These are phyloP conservation scores for Fusarium sp. DNA, from an alignment of 2,329 filamentous ascomycete species.

Conservation along the genomic window DNA sequence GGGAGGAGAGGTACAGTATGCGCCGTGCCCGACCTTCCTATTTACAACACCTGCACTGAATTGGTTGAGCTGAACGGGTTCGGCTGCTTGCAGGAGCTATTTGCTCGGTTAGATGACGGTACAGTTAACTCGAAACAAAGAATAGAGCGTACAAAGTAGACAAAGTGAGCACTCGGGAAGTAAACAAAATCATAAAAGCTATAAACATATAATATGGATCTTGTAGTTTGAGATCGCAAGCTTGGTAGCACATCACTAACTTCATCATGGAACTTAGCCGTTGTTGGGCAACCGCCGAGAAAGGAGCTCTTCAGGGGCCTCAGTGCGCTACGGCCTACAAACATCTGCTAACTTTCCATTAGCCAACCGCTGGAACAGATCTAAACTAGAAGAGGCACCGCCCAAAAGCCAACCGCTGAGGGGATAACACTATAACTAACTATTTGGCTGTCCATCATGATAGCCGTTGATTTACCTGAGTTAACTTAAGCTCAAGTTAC, in stretches of 20 bases:
- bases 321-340: conserved; percentile 25
- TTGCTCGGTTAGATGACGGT: background rate
- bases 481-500: background rate
- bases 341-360: conserved; percentile 23
- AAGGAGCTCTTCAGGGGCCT: conserved; percentile 26
- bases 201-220: conserved; percentile 2
- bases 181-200: background rate
- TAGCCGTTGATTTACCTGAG: conserved; percentile 17
- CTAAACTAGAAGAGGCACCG: conserved; percentile 37
- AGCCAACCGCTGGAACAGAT: conserved; percentile 37
- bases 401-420: conserved; percentile 18
- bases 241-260: conserved; percentile 21
- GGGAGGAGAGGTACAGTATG: conserved; percentile 5
- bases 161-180: background rate
- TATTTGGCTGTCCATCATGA: conserved; percentile 4
- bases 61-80: conserved; percentile 13
- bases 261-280: conserved; percentile 18
- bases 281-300: conserved; percentile 37
- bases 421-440: conserved; percentile 2
- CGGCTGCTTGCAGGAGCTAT: conserved; percentile 22
- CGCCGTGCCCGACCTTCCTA: conserved; percentile 36
- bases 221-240: conserved; percentile 13
- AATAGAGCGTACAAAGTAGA: background rate
- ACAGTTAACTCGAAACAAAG: background rate
- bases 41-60: conserved; percentile 32